Conservation (phyloP, 2,329 filamentous ascomycete species). For the Byssoonygena ceratinophila region DNA sequence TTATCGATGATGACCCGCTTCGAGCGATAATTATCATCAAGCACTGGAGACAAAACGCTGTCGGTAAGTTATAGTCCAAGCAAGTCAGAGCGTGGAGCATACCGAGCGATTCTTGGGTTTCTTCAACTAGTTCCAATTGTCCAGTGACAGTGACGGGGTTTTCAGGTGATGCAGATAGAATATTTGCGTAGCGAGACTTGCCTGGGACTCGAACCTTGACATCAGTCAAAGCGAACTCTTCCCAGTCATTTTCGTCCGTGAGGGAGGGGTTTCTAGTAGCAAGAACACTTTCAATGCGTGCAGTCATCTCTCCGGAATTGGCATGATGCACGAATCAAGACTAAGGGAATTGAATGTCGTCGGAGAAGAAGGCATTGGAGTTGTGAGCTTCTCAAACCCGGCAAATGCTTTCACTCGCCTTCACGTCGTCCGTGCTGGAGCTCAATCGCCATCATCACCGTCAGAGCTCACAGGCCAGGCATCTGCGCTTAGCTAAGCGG, state of each 20-base stretch:
- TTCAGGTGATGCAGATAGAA: slow-evolving; percentile 46
- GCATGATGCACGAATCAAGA: slow-evolving; percentile 25
- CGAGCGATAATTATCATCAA: slow-evolving; percentile 31
- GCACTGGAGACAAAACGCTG: slow-evolving; percentile 21
- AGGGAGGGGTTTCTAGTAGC: slow-evolving; percentile 36
- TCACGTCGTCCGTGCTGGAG: background rate
- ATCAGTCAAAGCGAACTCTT: slow-evolving; percentile 48
- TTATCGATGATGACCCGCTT: slow-evolving; percentile 40
- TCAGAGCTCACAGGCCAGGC: background rate
- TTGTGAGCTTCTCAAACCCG: background rate
- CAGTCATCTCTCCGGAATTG: slow-evolving; percentile 32
- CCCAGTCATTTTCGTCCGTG: slow-evolving; percentile 47
- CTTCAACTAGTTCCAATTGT: slow-evolving; percentile 37
- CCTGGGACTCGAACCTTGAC: slow-evolving; percentile 43
- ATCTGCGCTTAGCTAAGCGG: background rate
- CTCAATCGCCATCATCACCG: too few species aligned
- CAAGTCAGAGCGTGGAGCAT: slow-evolving; percentile 12
- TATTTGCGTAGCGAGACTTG: slow-evolving; percentile 42
- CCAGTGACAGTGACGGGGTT: slow-evolving; percentile 48
- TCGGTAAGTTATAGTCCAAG: background rate
- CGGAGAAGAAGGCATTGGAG: slow-evolving; percentile 7
- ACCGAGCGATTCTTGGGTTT: slow-evolving; percentile 37
- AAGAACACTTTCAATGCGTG: slow-evolving; percentile 39
- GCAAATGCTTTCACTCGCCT: background rate
- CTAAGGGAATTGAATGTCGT: slow-evolving; percentile 1